Percentiles rank a stretch among this genome's conserved stretches.
phyloP scores from a whole-genome alignment of 2,329 filamentous ascomycete species.

The Apiospora saccharicola region DNA sequence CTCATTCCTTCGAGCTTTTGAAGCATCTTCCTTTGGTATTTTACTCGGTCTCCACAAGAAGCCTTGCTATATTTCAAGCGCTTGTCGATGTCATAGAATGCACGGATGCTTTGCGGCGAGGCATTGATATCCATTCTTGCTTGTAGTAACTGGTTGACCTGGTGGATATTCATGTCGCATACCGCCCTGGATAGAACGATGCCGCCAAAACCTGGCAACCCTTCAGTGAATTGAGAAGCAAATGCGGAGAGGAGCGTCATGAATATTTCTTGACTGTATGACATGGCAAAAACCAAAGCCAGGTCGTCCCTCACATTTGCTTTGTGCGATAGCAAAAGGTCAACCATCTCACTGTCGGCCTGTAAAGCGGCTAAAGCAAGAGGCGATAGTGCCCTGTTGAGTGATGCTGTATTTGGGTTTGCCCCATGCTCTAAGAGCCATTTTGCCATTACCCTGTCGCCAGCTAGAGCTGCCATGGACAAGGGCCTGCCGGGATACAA shows the following conservation, averaged over 20 bases:
- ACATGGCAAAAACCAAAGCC: not conserved
- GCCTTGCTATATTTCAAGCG: no score
- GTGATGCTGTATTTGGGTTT: no score
- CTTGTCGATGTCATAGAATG: no score
- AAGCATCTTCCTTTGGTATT: no score
- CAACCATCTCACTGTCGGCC: not conserved
- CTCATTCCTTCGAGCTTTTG: not conserved
- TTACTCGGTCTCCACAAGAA: no score
- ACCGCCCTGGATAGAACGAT: not conserved
- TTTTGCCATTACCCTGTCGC: no score
- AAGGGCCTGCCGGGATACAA: no score
- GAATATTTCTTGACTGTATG: not conserved
- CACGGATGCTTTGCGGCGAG: no score
- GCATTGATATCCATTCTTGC: not conserved
- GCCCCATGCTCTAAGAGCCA: not conserved
- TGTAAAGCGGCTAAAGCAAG: not conserved
- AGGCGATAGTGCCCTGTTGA: no score
- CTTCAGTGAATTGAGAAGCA: not conserved
- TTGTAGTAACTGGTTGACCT: not conserved
- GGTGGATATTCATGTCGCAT: not conserved
- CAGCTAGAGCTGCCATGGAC: no score
- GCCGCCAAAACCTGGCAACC: not conserved
- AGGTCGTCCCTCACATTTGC: not conserved
- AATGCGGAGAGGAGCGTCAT: not conserved
- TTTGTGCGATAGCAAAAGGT: not conserved